Percentiles rank a stretch among this genome's conserved stretches.
These are phyloP conservation scores for Epichloe gansuensis DNA, from an alignment of 2,329 filamentous ascomycete genomes.

Conservation along the genomic window DNA sequence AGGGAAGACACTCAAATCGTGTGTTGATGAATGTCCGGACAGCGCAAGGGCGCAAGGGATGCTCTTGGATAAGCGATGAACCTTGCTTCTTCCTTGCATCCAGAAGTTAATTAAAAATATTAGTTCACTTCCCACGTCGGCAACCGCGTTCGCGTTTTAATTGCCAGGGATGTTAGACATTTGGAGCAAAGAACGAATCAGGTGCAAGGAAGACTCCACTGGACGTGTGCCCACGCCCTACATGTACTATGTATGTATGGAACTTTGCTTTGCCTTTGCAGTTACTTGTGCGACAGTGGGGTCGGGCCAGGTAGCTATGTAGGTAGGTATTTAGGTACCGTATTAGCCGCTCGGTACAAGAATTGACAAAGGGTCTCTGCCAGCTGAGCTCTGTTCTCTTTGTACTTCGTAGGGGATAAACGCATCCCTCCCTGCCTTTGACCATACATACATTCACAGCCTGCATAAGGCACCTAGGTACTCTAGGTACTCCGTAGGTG, in stretches of 20 bases:
- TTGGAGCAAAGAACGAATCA: not conserved
- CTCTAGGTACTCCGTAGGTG: no score
- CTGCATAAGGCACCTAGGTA: not conserved
- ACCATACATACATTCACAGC: not conserved
- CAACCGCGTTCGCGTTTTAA: conserved; percentile 20
- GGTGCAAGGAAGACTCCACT: not conserved
- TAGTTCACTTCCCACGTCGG: conserved; percentile 1
- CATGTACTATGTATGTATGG: no score
- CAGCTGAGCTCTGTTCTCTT: not conserved
- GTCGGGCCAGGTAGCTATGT: no score
- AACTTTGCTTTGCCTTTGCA: no score
- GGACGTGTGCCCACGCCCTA: no score
- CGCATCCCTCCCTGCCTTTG: not conserved
- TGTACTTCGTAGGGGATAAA: not conserved
- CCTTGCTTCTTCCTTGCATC: not conserved
- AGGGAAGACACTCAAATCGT: not conserved
- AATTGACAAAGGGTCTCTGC: not conserved
- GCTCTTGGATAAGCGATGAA: not conserved
- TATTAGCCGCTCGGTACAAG: not conserved
- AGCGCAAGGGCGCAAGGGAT: not conserved
- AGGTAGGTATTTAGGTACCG: no score
- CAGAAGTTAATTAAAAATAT: conserved; percentile 7
- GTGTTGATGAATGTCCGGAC: not conserved
- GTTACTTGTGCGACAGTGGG: no score
- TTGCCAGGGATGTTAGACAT: conserved; percentile 6